Evolutionary conservation across 345 rosid species (phyloP).

Genomic region (Diplotaxis tenuifolia): DNA sequence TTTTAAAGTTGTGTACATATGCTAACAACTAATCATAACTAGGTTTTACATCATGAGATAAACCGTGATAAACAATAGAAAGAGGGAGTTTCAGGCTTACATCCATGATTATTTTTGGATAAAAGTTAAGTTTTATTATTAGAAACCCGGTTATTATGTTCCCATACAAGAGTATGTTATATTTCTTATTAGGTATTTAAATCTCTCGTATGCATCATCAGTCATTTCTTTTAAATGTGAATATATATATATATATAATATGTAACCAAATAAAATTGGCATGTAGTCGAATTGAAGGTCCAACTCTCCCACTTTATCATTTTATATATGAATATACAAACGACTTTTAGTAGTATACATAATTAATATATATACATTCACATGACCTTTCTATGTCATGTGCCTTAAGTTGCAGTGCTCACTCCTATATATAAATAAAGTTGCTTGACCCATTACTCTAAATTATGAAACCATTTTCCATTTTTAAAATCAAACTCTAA

Average conservation of each 20-base stretch:
- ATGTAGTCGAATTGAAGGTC: not conserved
- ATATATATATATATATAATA: not conserved
- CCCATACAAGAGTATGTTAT: not conserved
- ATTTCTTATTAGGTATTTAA: not conserved
- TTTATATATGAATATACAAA: not conserved
- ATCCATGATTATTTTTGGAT: not conserved
- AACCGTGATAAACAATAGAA: not conserved
- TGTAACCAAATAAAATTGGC: not conserved
- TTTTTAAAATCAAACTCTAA: not conserved
- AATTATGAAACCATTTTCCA: not conserved
- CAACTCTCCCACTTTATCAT: not conserved
- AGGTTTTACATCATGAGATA: not conserved
- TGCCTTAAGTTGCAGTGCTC: conserved; percentile 19
- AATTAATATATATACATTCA: not conserved
- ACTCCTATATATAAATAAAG: not conserved
- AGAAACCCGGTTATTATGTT: not conserved
- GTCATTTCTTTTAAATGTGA: not conserved
- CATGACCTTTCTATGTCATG: conserved; percentile 26
- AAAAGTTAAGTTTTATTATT: not conserved
- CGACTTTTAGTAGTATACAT: not conserved
- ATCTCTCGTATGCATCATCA: not conserved
- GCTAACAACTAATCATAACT: not conserved
- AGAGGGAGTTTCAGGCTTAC: not conserved
- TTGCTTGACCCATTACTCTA: conserved; percentile 4
- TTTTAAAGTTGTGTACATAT: not conserved